Evolutionary conservation across 2,329 filamentous ascomycete genomes (phyloP).

Genomic region (Mariannaea sp.): DNA sequence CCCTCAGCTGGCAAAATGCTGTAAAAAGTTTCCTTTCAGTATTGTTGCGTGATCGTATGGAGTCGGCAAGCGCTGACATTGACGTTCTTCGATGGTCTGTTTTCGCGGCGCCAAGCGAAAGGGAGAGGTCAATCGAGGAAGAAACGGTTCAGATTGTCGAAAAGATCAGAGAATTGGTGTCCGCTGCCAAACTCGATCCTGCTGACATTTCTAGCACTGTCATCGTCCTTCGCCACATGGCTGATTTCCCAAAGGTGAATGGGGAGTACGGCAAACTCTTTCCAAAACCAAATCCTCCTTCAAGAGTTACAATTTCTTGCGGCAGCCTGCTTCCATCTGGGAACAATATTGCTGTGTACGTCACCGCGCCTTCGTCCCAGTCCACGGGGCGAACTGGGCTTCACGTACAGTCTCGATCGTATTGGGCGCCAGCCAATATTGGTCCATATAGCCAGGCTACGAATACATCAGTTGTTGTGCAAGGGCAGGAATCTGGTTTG

Average conservation of each 20-base stretch:
- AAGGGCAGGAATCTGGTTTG: slow-evolving; percentile 27
- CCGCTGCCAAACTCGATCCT: slow-evolving; percentile 36
- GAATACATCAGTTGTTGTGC: slow-evolving; percentile 47
- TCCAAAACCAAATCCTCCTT: slow-evolving; percentile 76
- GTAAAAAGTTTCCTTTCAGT: slow-evolving; percentile 11
- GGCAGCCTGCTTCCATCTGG: slow-evolving; percentile 67
- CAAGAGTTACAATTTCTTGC: slow-evolving; percentile 81
- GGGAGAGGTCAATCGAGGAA: slow-evolving; percentile 46
- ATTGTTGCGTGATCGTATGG: slow-evolving; percentile 6
- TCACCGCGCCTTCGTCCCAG: slow-evolving; percentile 47
- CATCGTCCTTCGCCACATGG: slow-evolving; percentile 79
- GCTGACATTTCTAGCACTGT: slow-evolving; percentile 58
- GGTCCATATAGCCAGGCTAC: slow-evolving; percentile 95
- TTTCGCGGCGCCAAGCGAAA: slow-evolving; percentile 33
- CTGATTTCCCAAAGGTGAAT: slow-evolving; percentile 78
- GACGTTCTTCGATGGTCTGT: slow-evolving; percentile 48
- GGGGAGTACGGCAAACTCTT: slow-evolving; percentile 77
- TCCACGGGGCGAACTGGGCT: slow-evolving; percentile 61
- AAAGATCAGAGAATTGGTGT: slow-evolving; percentile 50
- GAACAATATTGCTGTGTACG: slow-evolving; percentile 64
- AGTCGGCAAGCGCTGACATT: slow-evolving; percentile 24
- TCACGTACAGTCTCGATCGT: slow-evolving; percentile 91
- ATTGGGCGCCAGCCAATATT: slow-evolving; percentile 98
- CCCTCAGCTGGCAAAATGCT: slow-evolving; percentile 9
- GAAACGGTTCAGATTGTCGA: slow-evolving; percentile 56